Evolutionary conservation across 495 filamentous ascomycete genomes (phyloP).

Genomic region (Collariella sp.): DNA sequence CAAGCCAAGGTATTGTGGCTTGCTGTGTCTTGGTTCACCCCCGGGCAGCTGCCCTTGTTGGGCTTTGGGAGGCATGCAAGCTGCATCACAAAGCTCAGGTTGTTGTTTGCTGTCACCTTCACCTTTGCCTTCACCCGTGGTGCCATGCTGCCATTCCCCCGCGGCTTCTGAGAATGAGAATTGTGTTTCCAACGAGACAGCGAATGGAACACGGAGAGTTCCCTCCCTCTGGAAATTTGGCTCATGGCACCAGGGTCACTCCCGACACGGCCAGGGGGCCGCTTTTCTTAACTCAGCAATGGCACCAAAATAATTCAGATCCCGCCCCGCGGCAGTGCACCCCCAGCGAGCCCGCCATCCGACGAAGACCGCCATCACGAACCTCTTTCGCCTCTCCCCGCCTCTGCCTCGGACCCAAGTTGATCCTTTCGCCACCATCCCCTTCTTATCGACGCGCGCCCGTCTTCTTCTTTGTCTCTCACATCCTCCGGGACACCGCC

Average conservation of each 20-base stretch:
- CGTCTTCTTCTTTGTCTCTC: not conserved
- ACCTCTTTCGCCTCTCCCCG: not conserved
- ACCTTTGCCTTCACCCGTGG: not conserved
- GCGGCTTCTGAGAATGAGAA: too few relatives aligned
- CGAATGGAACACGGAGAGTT: too few relatives aligned
- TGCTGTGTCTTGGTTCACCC: too few relatives aligned
- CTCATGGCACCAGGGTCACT: not conserved
- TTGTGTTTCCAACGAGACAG: not conserved
- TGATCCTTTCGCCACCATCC: not conserved
- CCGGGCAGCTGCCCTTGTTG: too few relatives aligned
- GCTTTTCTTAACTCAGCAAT: constrained; percentile 21
- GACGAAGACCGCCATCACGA: too few relatives aligned
- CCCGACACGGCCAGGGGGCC: constrained; percentile 23
- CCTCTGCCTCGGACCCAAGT: not conserved
- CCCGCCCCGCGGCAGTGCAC: constrained; percentile 22
- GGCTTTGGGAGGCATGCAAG: too few relatives aligned
- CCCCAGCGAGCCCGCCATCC: too few relatives aligned
- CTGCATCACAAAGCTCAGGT: too few relatives aligned
- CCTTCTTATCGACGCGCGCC: not conserved
- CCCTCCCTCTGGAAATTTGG: not conserved
- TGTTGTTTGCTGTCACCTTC: too few relatives aligned
- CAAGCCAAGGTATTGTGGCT: too few relatives aligned
- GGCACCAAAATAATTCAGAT: constrained; percentile 21
- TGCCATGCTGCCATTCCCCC: too few relatives aligned
- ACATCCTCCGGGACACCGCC: not conserved